Evolutionary conservation across 148 eudicot species (phyloP).

Genomic region (Chenopodium album): DNA sequence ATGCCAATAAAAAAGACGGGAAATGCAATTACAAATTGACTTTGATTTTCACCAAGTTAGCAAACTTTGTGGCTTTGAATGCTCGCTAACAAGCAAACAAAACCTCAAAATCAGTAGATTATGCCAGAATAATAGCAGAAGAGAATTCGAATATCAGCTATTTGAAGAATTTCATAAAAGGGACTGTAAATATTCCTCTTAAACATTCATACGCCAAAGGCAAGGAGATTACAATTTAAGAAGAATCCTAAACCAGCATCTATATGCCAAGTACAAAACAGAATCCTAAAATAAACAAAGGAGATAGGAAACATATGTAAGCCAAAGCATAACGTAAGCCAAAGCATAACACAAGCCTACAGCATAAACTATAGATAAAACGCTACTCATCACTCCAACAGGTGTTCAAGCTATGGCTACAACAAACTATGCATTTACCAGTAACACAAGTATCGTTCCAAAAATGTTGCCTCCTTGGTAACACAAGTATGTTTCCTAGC

Average conservation of each 20-base stretch:
- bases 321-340: neutral
- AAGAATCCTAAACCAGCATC: neutral
- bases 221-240: neutral
- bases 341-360: slow-evolving; percentile 1
- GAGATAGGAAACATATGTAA: neutral
- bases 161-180: neutral
- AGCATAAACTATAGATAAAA: neutral
- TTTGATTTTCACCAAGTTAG: too few relatives aligned
- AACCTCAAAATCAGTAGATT: neutral
- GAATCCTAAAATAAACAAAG: neutral
- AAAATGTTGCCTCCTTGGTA: neutral
- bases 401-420: neutral
- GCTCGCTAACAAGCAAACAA: neutral
- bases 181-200: neutral
- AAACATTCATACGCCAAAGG: neutral
- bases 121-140: too few relatives aligned
- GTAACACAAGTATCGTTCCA: too few relatives aligned
- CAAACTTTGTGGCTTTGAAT: too few relatives aligned
- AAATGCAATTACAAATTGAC: too few relatives aligned
- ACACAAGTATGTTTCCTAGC: neutral
- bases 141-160: neutral
- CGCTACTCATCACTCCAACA: neutral
- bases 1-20: too few relatives aligned
- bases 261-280: neutral
- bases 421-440: neutral